Evolutionary conservation across 106 monocot genomes (phyloP), one percentile per base, ranked within the genome.

Genomic region (Hemerocallis citrina): DNA sequence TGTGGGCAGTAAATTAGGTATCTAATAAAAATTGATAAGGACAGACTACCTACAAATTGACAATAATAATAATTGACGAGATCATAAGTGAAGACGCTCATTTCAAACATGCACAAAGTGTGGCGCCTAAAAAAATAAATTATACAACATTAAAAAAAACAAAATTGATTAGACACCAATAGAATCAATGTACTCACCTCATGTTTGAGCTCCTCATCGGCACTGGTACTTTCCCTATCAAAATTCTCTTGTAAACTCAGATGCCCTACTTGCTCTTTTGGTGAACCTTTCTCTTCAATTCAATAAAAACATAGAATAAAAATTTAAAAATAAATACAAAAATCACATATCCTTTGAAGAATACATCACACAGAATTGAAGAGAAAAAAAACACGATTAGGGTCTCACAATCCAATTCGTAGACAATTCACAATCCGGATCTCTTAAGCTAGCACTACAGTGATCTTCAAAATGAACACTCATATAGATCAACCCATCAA

Each of bases 171-270:
- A 3, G 24, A 14, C 34, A 57, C 34, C 32, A 16, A 57, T 37
- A 41, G 15, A 14, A 33, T 17, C 5, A 7, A 34, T 0, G 20
- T 15, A 73, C 61, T 27, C 16, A 86, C 81, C 81, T 81, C 81
- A 60, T 68, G 21, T 28, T 68, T 67, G 5, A 64, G 67, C 17
- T 74, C 74, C 30, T 34, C 36, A n/a, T 59, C 67, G 30, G 16
- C 31, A 8, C 22, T 37, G n/a, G n/a, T n/a, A n/a, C n/a, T 59
- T 32, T 57, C 70, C 60, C 48, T 60, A 38, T 64, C 65, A 57
- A 56, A 14, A 22, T 38, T 60, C 27, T 55, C 50, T 34, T 45
- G 31, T 19, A 44, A 40, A 40, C 59, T 42, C 23, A 13, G 27
- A 65, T 54, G 49, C 6, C 25, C 17, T 21, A 31, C 35, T 61